Evolutionary conservation across 106 monocot species (phyloP), one percentile per base, ranked within the genome.

Genomic region (Dendrobium huoshanense): DNA sequence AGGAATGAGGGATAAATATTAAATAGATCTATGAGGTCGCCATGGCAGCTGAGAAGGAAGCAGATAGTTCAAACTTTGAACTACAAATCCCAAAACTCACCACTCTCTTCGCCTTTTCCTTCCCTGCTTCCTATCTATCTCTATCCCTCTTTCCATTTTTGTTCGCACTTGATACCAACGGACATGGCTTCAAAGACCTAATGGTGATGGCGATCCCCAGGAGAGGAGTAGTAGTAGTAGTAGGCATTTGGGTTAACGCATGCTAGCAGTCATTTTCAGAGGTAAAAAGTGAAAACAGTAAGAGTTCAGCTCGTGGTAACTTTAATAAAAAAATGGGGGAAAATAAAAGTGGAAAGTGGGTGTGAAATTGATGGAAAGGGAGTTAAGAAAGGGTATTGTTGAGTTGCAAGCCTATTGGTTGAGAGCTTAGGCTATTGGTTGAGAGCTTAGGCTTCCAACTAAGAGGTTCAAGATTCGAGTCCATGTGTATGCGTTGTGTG

Each of bases 1-100:
- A 80, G 80, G 79, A 79, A 86, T 75, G 75, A 77, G 64, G 81
- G 20, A 70, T 49, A 83, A 27, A 73, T 65, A 25, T 65, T 64
- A 64, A 64, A 64, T 64, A 64, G 64, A 64, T 22, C 24, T 64
- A 64, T 64, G 22, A 64, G 64, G 25, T 64, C 24, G 24, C 72
- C 72, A 72, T 29, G 37, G 72, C 29, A 10, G 72, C 33, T 72
- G 37, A 72, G 72, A 6, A 72, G 72, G 70, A 40, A 17, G 6
- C 6, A 58, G 75, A 9, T 7, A 70, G 54, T 51, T 51, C 15
- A 51, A 51, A 13, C 13, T 15, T 51, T 51, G 48, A 11, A 48
- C 48, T 48, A 48, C 48, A 48, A 48, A 48, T 48, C 48, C 48
- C 16, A 73, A 55, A 31, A 48, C 5, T 20, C 16, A 31, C 19